Evolutionary conservation across 2,329 filamentous ascomycete genomes (phyloP).

Genomic region (Hypoxylon sp.): DNA sequence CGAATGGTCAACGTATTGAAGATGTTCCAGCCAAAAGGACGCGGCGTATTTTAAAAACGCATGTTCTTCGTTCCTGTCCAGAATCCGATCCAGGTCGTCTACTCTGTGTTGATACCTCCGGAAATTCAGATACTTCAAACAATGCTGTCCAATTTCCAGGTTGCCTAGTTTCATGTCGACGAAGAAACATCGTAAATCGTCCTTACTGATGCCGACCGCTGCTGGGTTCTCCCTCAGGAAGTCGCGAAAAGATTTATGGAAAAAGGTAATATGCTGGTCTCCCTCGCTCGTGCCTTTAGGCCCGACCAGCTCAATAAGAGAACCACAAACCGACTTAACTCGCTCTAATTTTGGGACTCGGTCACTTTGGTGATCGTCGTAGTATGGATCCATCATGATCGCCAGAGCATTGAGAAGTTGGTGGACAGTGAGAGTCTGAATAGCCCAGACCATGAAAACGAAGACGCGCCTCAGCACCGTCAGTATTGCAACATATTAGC

Average conservation of each 20-base stretch:
- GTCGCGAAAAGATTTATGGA: conserved; percentile 4
- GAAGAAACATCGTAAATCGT: conserved; percentile 4
- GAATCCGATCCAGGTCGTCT: background rate
- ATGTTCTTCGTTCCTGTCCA: conserved; percentile 12
- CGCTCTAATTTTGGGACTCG: background rate
- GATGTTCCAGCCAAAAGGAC: conserved; percentile 12
- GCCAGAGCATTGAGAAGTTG: conserved; percentile 11
- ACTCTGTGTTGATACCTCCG: background rate
- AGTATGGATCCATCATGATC: background rate
- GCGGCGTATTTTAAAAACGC: conserved; percentile 11
- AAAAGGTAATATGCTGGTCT: background rate
- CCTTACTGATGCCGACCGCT: background rate
- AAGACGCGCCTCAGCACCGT: conserved; percentile 15
- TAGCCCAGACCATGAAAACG: conserved; percentile 9
- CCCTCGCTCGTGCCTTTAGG: background rate
- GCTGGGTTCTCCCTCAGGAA: background rate
- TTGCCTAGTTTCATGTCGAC: background rate
- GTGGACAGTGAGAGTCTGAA: conserved; percentile 4
- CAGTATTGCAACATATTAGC: background rate
- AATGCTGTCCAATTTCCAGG: background rate
- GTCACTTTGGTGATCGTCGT: conserved; percentile 6
- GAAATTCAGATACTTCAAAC: conserved; percentile 6
- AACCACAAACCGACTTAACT: background rate
- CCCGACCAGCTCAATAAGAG: background rate
- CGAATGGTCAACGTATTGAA: conserved; percentile 4